A percentile compares a stretch with the other conserved stretches of the same genome.
Evolutionary conservation across 1,284 basidiomycete species (phyloP).

Genomic region (Pterulicium gracile): DNA sequence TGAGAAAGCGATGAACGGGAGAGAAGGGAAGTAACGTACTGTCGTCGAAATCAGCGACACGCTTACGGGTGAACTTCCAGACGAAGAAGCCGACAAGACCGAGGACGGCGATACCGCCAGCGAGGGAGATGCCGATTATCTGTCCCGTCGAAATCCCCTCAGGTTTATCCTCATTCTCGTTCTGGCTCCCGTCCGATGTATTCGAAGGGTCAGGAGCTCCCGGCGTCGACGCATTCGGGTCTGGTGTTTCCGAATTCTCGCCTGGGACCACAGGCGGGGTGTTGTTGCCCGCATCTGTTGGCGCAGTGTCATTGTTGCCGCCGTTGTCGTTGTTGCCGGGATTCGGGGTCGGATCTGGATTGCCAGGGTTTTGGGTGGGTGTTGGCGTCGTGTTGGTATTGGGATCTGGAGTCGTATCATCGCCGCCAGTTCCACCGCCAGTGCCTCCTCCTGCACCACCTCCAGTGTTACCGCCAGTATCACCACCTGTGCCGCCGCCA

Average conservation of each 20-base stretch:
- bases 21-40: conserved; percentile 39
- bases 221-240: conserved; percentile 11
- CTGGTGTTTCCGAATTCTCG: conserved; percentile 8
- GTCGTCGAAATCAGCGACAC: conserved; percentile 63
- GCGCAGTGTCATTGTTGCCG: too few relatives aligned
- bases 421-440: too few relatives aligned
- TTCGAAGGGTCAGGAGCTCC: conserved; percentile 12
- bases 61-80: conserved; percentile 77
- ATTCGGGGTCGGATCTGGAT: conserved; percentile 7
- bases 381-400: conserved; percentile 6
- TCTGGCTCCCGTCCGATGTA: conserved; percentile 11
- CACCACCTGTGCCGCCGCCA: too few relatives aligned
- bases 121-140: conserved; percentile 68
- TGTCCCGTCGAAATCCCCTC: conserved; percentile 48
- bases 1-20: conserved; percentile 8
- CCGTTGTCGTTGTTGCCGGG: conserved; percentile 6
- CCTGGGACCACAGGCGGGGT: too few relatives aligned
- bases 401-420: conserved; percentile 6
- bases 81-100: conserved; percentile 61
- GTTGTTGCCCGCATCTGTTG: too few relatives aligned
- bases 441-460: too few relatives aligned
- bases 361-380: conserved; percentile 9
- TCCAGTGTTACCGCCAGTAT: too few relatives aligned
- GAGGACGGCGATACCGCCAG: conserved; percentile 62
- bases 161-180: conserved; percentile 8